Base-by-base conservation (phyloP, 768 basidiomycete genomes). In the Podaxis mareebaensis region DNA sequence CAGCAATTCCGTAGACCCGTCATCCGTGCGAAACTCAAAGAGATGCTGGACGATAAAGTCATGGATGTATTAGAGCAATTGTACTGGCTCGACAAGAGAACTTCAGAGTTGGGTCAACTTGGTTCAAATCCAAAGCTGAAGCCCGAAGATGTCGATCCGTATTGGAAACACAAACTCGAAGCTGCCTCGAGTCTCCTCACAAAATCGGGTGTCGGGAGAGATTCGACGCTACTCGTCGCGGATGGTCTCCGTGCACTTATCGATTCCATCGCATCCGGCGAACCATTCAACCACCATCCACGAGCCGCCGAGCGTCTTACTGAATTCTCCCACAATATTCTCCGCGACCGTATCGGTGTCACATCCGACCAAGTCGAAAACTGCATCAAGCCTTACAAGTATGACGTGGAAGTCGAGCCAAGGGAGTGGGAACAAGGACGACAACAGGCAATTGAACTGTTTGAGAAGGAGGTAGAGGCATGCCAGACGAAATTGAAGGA, bases 341-440 rank as follows among this genome's bases (percentile, higher is more conserved):
- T 99, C 58, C 84, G 96, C 63, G 96, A 99, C 70, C 86, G 96
- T 5, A 91, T 98, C 62, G 92, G 93, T 15, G 77, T 96, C 60
- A 95, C 97, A n/a, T 91, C 93, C 4, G 97, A 99, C 73, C 96
- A 99, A 77, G 96, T 99, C 15, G 97, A 99, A 80, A 99, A 99
- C 75, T 96, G 94, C 75, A 98, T 99, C 82, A 99, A 99, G 77
- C 97, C 96, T 30, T 98, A 87, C 84, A 99, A 99, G 80, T 96
- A 97, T 71, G 96, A 99, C 71, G 89, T 99, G 28, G 97, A 99
- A 72, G 91, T 98, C 13, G 95, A 98, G 66, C 83, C 86, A 13
- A 80, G 89, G 46, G 97, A 99, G 74, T 99, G 97, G 97, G 92
- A 93, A 68, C 71, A 80, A 2, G 97, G 97, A 0, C 79, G 96